A percentile compares a stretch with the other conserved stretches of the same genome.
Conservation (phyloP, 257 asterid genomes). For the Sherardia arvensis region DNA sequence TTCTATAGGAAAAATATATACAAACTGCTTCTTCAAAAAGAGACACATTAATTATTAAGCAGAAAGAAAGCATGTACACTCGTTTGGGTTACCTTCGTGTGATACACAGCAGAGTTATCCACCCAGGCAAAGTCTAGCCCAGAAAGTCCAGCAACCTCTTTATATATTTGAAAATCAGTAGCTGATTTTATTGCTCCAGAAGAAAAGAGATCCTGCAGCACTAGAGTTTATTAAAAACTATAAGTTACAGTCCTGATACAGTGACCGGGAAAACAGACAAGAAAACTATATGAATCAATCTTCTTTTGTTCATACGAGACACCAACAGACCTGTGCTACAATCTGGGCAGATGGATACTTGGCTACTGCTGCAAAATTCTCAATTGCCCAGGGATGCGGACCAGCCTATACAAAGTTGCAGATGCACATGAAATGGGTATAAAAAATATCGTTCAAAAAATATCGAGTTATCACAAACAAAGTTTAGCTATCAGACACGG, state of each 20-base stretch:
- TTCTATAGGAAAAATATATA: neutral
- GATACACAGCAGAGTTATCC: constrained; percentile 86
- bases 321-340: constrained; percentile 45
- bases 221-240: constrained; percentile 14
- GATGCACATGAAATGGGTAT: constrained; percentile 11
- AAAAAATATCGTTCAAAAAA: constrained; percentile 1
- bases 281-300: neutral
- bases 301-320: neutral
- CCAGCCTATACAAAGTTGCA: constrained; percentile 61
- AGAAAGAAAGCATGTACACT: neutral
- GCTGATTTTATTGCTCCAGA: constrained; percentile 90
- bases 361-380: constrained; percentile 69
- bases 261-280: neutral
- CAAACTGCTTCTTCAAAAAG: neutral
- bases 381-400: constrained; percentile 96
- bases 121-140: constrained; percentile 93
- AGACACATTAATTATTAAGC: neutral
- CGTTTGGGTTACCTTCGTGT: constrained; percentile 62
- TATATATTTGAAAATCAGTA: constrained; percentile 93
- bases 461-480: neutral
- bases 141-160: constrained; percentile 86
- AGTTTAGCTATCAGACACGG: neutral
- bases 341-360: constrained; percentile 89
- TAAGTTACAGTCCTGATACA: constrained; percentile 13
- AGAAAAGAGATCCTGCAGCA: constrained; percentile 70